phyloP scores from a whole-genome alignment of 176 grass and related monocot genomes.

The Musa troglodytarum region DNA sequence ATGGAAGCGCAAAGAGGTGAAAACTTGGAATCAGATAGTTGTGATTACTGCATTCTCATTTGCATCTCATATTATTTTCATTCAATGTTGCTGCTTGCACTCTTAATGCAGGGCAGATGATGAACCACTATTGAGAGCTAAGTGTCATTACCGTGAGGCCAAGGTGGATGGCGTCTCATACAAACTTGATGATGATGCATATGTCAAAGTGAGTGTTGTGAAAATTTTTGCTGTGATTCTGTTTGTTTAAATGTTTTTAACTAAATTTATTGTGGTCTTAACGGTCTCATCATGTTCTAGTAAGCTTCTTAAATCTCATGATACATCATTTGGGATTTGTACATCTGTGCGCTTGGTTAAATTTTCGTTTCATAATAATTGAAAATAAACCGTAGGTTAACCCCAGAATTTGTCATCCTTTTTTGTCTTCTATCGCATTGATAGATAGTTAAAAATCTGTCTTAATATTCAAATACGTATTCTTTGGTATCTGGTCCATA shows the following conservation, averaged over 20 bases:
- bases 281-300: neutral
- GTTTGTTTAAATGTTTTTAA: neutral
- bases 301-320: too few relatives aligned
- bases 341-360: too few relatives aligned
- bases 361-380: too few relatives aligned
- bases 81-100: neutral
- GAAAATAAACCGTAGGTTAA: too few relatives aligned
- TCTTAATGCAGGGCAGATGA: constrained; percentile 23
- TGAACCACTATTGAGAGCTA: constrained; percentile 23
- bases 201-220: constrained; percentile 41
- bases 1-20: constrained; percentile 3
- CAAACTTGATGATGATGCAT: constrained; percentile 42
- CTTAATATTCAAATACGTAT: too few relatives aligned
- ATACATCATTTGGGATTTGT: too few relatives aligned
- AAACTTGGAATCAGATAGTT: neutral
- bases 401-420: too few relatives aligned
- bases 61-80: neutral
- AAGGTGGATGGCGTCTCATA: constrained; percentile 43
- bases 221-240: neutral
- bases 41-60: neutral
- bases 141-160: constrained; percentile 37
- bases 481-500: too few relatives aligned
- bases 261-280: neutral
- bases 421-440: too few relatives aligned
- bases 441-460: too few relatives aligned